phyloP scores from a whole-genome alignment of 768 basidiomycete genomes.

The Boletellus emodensis region DNA sequence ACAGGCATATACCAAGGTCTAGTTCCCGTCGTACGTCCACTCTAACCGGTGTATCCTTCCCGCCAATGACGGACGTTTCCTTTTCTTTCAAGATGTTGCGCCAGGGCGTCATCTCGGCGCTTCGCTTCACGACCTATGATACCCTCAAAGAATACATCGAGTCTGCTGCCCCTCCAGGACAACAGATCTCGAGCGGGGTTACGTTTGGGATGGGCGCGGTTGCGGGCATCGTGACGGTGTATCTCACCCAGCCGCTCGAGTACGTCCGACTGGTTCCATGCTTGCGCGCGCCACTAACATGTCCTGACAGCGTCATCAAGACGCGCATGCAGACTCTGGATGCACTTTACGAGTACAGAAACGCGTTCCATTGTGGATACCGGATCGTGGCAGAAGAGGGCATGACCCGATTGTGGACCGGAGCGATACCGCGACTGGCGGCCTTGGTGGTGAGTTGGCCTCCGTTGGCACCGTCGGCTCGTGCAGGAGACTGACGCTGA shows the following conservation, averaged over 20 bases:
- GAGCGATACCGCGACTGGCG: constrained; percentile 85
- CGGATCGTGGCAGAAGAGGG: constrained; percentile 95
- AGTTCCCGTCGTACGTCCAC: constrained; percentile 80
- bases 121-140: constrained; percentile 92
- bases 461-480: background rate
- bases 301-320: constrained; percentile 75
- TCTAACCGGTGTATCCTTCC: no score
- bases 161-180: constrained; percentile 76
- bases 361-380: constrained; percentile 94
- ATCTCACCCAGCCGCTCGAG: constrained; percentile 85
- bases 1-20: constrained; percentile 85
- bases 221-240: constrained; percentile 94
- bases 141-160: constrained; percentile 92
- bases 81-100: constrained; percentile 76
- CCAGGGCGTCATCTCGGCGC: constrained; percentile 96
- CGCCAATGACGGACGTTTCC: background rate
- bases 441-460: constrained; percentile 68
- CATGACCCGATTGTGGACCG: constrained; percentile 89
- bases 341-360: constrained; percentile 79
- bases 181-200: constrained; percentile 77
- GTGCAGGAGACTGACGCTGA: background rate
- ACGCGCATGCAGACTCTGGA: constrained; percentile 95
- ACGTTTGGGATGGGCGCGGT: constrained; percentile 94
- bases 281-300: background rate
- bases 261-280: constrained; percentile 30